Evolutionary conservation across 2,329 filamentous ascomycete species (phyloP).

Genomic region (Stenocarpella maydis): DNA sequence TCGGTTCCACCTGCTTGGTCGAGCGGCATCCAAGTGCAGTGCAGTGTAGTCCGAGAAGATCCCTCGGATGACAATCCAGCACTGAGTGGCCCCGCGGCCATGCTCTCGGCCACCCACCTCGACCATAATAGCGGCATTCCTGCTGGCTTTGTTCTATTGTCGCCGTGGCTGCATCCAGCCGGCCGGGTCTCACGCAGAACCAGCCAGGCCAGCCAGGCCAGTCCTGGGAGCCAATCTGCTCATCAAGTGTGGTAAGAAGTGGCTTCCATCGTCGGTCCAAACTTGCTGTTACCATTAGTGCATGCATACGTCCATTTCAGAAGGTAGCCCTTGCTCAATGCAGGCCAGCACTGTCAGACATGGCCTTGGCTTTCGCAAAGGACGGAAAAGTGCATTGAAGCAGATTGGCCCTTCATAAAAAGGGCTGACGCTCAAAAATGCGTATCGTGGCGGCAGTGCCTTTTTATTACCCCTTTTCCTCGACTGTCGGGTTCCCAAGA

Average conservation of each 20-base stretch:
- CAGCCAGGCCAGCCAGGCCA: conserved; percentile 11
- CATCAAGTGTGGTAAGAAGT: not conserved
- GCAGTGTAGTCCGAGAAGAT: not conserved
- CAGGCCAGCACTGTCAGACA: not conserved
- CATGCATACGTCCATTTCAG: not conserved
- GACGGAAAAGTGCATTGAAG: not conserved
- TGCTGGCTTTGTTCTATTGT: not conserved
- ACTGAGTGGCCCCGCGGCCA: not conserved
- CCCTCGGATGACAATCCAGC: not conserved
- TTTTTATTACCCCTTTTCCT: not conserved
- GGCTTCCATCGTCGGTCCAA: not conserved
- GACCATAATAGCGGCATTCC: not conserved
- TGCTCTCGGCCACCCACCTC: not conserved
- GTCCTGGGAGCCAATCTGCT: not conserved
- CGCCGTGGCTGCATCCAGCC: conserved; percentile 12
- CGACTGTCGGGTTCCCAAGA: not conserved
- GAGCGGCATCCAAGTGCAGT: not conserved
- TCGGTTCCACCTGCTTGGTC: not conserved
- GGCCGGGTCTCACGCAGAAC: not conserved
- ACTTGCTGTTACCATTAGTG: not conserved
- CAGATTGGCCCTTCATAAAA: not conserved
- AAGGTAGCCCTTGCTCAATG: not conserved
- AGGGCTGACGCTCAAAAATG: not conserved
- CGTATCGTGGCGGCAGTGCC: not conserved
- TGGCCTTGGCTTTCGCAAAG: not conserved